phyloP scores from a whole-genome alignment of 108 stramenopile genomes.

The Heterococcus sp. region DNA sequence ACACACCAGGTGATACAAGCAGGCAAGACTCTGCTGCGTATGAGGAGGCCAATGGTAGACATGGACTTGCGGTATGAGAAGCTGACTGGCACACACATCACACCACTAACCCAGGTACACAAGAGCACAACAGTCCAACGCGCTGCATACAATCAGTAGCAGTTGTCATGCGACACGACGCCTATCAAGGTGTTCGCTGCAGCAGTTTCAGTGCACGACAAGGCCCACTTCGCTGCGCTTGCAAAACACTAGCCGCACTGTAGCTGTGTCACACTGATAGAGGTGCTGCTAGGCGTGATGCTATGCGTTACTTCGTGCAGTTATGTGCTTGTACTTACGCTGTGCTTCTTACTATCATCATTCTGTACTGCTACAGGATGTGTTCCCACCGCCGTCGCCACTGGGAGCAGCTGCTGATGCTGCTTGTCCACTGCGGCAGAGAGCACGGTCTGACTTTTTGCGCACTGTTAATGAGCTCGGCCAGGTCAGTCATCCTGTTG shows the following conservation, averaged over 20 bases:
- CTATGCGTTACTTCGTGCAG: too few species aligned
- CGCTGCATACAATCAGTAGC: not conserved
- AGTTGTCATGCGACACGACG: too few species aligned
- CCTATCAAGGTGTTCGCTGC: too few species aligned
- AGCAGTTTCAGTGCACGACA: too few species aligned
- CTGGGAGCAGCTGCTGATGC: not conserved
- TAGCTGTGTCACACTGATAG: too few species aligned
- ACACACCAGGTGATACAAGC: constrained; percentile 68
- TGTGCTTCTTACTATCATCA: too few species aligned
- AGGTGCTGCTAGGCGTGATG: too few species aligned
- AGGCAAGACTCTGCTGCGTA: constrained; percentile 68
- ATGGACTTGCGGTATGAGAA: constrained; percentile 62
- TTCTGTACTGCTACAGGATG: not conserved
- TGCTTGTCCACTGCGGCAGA: not conserved
- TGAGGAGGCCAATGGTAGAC: constrained; percentile 83
- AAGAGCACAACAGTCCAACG: not conserved
- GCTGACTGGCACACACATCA: constrained; percentile 53
- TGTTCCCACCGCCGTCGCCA: not conserved
- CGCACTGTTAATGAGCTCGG: constrained; percentile 28
- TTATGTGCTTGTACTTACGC: too few species aligned
- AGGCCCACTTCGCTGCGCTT: too few species aligned
- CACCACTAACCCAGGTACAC: constrained; percentile 49
- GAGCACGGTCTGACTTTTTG: constrained; percentile 15
- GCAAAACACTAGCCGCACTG: too few species aligned
- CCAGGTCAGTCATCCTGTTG: constrained; percentile 1